Evolutionary conservation across 2,329 filamentous ascomycete species (phyloP), one percentile per base, ranked within the genome.

Genomic region (Myrmaecium sp.): DNA sequence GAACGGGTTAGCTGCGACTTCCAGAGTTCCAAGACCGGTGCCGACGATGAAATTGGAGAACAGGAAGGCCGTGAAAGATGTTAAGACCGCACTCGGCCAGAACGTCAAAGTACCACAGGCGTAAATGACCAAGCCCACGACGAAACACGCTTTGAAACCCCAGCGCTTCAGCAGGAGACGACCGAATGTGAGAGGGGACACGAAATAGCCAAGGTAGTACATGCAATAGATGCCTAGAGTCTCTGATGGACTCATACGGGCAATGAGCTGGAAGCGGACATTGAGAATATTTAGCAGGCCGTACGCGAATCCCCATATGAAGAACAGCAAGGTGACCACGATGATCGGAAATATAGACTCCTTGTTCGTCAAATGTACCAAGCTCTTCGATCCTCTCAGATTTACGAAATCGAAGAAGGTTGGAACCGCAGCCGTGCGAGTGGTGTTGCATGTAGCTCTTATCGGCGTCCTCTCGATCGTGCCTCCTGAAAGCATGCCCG

Each of bases 261-360:
- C 64, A 5, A 81, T 64, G 8, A 51, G 43, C 18, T 74, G 69
- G 27, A 82, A 73, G 14, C 70, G 69, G 12, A 63, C 64, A 45
- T 92, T 92, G 15, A 94, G 64, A 0, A 74, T 76, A 41, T 89
- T 82, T 5, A 93, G 59, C 2, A 93, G 63, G 1, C 84, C 84
- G 39, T 93, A 93, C 0, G 82, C 83, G 31, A 93, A 76, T 0
- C 84, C 84, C 83, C 82, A 92, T 3, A 93, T 57, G 36, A 92
- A 72, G 52, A 93, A 92, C 0, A 93, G 58, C 5, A 84, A 65
- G 1, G 78, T 80, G 13, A 91, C 81, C 35, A 81, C 60, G 10
- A 66, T 62, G 41, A 78, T 74, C 35, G 81, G 80, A 35, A 72
- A 76, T 36, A 78, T 55, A 0, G 74, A 78, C 34, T 83, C 75